Evolutionary conservation across 2,329 filamentous ascomycete genomes (phyloP).

Genomic region (Aspergillus quadrilineatus): DNA sequence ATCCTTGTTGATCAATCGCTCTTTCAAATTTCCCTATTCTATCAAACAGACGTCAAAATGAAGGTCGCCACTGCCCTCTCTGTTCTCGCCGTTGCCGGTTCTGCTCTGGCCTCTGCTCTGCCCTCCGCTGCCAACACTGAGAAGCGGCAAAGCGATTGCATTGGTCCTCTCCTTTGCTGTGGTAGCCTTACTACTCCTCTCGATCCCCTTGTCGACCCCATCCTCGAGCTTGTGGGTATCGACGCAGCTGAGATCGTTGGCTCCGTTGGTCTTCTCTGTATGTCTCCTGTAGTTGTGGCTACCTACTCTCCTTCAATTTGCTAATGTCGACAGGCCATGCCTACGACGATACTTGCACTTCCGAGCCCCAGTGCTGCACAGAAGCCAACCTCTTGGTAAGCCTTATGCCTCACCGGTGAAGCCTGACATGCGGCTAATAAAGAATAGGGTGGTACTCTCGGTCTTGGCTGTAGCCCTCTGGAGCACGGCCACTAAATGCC

Average conservation of each 20-base stretch:
- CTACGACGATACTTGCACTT: constrained; percentile 23
- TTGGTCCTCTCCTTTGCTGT: constrained; percentile 29
- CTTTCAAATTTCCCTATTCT: background rate
- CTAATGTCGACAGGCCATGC: constrained; percentile 22
- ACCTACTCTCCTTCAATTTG: background rate
- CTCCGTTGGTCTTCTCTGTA: constrained; percentile 31
- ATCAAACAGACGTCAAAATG: constrained; percentile 23
- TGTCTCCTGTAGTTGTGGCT: background rate
- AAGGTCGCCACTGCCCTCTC: constrained; percentile 29
- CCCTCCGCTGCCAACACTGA: constrained; percentile 12
- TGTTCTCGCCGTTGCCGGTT: constrained; percentile 28
- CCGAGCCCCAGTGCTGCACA: constrained; percentile 31
- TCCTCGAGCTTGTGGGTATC: constrained; percentile 25
- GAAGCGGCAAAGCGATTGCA: constrained; percentile 19
- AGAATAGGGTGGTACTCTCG: constrained; percentile 25
- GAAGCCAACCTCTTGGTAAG: constrained; percentile 32
- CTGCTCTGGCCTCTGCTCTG: constrained; percentile 28
- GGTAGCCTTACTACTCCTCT: constrained; percentile 29
- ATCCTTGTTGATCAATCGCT: background rate
- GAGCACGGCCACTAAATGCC: background rate
- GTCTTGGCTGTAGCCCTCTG: constrained; percentile 25
- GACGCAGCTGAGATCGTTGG: constrained; percentile 26
- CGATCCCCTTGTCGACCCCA: constrained; percentile 27
- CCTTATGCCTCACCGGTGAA: background rate
- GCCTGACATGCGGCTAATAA: constrained; percentile 3